phyloP scores from a whole-genome alignment of 495 filamentous ascomycete genomes.

The Aspergillus coremiiformis region DNA sequence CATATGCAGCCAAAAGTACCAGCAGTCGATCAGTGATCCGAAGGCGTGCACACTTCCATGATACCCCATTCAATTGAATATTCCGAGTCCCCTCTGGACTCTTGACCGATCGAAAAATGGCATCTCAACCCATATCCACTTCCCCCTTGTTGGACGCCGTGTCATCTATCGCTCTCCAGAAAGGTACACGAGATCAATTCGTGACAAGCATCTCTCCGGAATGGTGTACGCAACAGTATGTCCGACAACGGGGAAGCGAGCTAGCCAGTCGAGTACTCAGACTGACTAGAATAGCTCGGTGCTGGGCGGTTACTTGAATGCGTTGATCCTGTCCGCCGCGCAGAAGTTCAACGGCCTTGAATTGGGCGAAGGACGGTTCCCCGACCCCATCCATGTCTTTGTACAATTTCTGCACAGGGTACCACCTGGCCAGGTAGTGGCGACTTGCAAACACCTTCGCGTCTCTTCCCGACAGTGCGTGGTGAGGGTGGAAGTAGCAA shows the following conservation, averaged over 20 bases:
- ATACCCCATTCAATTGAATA: background rate
- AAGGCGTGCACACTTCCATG: background rate
- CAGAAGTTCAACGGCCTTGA: constrained; percentile 10
- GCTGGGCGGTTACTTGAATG: constrained; percentile 16
- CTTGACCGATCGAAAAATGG: constrained; percentile 1
- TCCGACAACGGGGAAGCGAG: background rate
- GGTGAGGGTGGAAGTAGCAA: constrained; percentile 14
- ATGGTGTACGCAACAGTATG: constrained; percentile 21
- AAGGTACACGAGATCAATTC: constrained; percentile 11
- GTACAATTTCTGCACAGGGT: constrained; percentile 19
- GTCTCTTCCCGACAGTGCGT: constrained; percentile 15
- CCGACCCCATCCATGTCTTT: constrained; percentile 18
- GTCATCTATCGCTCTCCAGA: constrained; percentile 10
- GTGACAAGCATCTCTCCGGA: constrained; percentile 10
- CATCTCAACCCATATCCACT: background rate
- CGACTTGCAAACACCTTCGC: constrained; percentile 10
- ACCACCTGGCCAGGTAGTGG: constrained; percentile 7
- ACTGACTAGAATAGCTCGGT: constrained; percentile 15
- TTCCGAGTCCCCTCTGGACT: background rate
- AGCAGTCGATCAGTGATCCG: background rate
- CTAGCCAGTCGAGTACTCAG: background rate
- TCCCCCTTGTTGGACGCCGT: constrained; percentile 8
- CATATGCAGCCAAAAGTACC: background rate
- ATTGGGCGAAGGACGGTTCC: constrained; percentile 6
- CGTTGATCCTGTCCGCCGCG: constrained; percentile 13